Percentiles rank a stretch among this genome's conserved stretches.
Conservation (phyloP, 768 basidiomycete species). For the Amanita rimosa region DNA sequence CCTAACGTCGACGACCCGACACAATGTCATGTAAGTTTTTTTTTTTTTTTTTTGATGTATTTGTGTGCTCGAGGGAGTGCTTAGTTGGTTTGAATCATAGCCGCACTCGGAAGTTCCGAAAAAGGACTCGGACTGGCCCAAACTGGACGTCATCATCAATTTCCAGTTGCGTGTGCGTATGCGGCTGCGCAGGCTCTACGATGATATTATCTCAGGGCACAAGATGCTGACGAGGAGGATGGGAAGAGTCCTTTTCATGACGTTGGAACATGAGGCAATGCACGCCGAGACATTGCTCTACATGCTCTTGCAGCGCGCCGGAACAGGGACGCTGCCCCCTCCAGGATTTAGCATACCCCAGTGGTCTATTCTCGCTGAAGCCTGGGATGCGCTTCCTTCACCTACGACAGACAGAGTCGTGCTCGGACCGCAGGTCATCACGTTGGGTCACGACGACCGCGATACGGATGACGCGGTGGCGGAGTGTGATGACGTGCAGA, state of each 20-base stretch:
- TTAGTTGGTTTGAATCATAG: constrained; percentile 23
- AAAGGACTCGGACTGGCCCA: constrained; percentile 80
- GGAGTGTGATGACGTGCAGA: constrained; percentile 22
- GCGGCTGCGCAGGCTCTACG: constrained; percentile 65
- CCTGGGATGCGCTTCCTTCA: constrained; percentile 37
- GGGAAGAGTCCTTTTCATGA: constrained; percentile 82
- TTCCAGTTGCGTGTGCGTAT: constrained; percentile 73
- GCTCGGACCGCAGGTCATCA: constrained; percentile 47
- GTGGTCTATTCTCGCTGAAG: constrained; percentile 43
- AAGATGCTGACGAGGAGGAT: constrained; percentile 49
- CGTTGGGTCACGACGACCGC: constrained; percentile 73
- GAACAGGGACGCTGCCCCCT: constrained; percentile 71
- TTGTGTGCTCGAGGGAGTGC: background rate
- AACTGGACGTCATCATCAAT: constrained; percentile 50
- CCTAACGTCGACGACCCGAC: constrained; percentile 88
- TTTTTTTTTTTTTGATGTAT: no score
- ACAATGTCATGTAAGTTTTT: constrained; percentile 61
- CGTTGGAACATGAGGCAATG: constrained; percentile 81
- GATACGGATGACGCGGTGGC: constrained; percentile 52
- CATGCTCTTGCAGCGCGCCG: constrained; percentile 82
- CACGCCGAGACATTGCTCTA: constrained; percentile 92
- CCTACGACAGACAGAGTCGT: constrained; percentile 34
- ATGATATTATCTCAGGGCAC: constrained; percentile 45
- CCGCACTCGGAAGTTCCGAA: constrained; percentile 83
- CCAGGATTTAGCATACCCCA: constrained; percentile 60